phyloP scores from a whole-genome alignment of 106 monocot species.

The Agapanthus africanus region DNA sequence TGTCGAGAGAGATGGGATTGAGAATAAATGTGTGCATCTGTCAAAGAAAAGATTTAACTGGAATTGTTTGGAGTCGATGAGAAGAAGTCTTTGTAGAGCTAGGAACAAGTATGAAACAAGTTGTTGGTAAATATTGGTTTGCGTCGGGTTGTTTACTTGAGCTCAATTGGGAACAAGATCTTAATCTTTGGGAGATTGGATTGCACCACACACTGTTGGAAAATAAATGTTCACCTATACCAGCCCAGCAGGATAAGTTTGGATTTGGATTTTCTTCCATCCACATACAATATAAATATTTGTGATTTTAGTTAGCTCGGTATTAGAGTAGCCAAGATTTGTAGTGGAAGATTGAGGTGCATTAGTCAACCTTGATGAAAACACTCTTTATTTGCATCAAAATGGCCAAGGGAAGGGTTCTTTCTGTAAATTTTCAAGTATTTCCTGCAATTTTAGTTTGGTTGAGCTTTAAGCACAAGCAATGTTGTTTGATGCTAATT shows the following conservation, averaged over 20 bases:
- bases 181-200: neutral
- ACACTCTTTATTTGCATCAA: neutral
- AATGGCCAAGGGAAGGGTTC: neutral
- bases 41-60: neutral
- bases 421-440: no score
- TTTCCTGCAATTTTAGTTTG: no score
- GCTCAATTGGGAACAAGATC: neutral
- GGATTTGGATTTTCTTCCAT: no score
- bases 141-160: no score
- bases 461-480: no score
- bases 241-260: no score
- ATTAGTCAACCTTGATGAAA: neutral
- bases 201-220: neutral
- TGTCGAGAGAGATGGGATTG: neutral
- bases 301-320: no score
- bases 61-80: neutral
- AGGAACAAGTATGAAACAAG: no score
- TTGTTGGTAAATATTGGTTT: no score
- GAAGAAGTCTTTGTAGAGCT: neutral
- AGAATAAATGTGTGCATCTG: neutral
- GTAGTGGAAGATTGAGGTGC: neutral
- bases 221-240: neutral
- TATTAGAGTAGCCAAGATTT: neutral
- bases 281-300: no score
- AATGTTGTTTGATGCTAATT: no score